Evolutionary conservation across 495 filamentous ascomycete genomes (phyloP).

Genomic region (Physcia stellaris): DNA sequence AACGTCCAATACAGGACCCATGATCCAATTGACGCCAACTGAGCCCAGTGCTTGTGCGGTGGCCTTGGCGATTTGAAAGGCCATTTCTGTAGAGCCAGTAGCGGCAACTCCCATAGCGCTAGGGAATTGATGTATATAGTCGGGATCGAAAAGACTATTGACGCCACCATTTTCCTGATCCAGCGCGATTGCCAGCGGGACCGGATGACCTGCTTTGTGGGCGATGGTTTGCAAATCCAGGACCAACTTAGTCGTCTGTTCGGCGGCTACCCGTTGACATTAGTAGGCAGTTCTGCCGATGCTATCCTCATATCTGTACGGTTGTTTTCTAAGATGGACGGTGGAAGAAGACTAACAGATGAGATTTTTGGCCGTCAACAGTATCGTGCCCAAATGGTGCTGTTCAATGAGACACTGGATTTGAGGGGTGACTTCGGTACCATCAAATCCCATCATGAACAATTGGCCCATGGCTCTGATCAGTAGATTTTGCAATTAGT

Average conservation of each 20-base stretch:
- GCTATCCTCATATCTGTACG: no score
- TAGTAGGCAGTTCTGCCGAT: background rate
- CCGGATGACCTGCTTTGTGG: constrained; percentile 70
- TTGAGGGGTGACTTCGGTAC: constrained; percentile 71
- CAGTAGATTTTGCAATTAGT: constrained; percentile 12
- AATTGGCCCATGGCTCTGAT: constrained; percentile 70
- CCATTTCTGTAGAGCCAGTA: constrained; percentile 61
- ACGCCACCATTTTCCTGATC: constrained; percentile 94
- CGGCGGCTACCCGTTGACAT: constrained; percentile 27
- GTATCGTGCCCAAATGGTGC: constrained; percentile 70
- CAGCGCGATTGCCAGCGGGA: constrained; percentile 69
- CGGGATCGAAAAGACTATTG: constrained; percentile 84
- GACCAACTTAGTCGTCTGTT: constrained; percentile 67
- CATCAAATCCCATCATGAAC: constrained; percentile 94
- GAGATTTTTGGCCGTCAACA: constrained; percentile 81
- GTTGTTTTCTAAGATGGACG: no score
- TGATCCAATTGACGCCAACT: constrained; percentile 80
- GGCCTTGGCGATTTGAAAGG: constrained; percentile 71
- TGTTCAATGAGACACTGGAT: constrained; percentile 74
- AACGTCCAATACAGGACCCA: constrained; percentile 83
- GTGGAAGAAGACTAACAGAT: constrained; percentile 45
- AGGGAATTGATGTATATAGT: constrained; percentile 81
- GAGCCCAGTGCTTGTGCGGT: constrained; percentile 77
- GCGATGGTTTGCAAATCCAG: constrained; percentile 81
- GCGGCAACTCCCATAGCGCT: constrained; percentile 85